phyloP scores from a whole-genome alignment of 345 rosid species.

The Populus deltoides region DNA sequence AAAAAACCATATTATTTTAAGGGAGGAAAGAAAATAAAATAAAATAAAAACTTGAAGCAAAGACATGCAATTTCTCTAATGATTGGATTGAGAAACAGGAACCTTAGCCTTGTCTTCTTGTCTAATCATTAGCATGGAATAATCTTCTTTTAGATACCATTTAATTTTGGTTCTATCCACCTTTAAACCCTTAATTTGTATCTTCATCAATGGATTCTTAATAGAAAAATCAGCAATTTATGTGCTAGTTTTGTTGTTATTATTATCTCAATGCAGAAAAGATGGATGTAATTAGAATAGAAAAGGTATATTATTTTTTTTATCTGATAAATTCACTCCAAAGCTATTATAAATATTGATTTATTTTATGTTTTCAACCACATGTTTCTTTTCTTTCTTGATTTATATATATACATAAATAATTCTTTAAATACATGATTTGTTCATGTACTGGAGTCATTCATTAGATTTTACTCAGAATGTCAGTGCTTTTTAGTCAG shows the following conservation, averaged over 20 bases:
- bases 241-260: background rate
- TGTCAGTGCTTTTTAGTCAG: background rate
- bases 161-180: conserved; percentile 15
- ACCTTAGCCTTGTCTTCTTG: conserved; percentile 34
- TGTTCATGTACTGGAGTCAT: background rate
- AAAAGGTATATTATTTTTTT: too few relatives aligned
- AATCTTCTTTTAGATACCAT: conserved; percentile 38
- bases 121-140: conserved; percentile 38
- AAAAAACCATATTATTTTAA: background rate
- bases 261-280: too few relatives aligned
- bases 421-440: background rate
- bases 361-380: too few relatives aligned
- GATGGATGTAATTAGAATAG: too few relatives aligned
- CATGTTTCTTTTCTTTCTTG: too few relatives aligned
- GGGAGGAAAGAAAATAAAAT: background rate
- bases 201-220: background rate
- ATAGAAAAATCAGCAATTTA: background rate
- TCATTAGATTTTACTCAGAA: background rate
- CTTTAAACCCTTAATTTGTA: background rate
- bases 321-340: too few relatives aligned
- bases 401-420: too few relatives aligned
- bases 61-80: conserved; percentile 20
- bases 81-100: conserved; percentile 28
- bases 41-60: background rate
- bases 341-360: too few relatives aligned